Evolutionary conservation across 2,329 filamentous ascomycete genomes (phyloP), one percentile per base, ranked within the genome.

Genomic region (Fusarium drepaniforme): DNA sequence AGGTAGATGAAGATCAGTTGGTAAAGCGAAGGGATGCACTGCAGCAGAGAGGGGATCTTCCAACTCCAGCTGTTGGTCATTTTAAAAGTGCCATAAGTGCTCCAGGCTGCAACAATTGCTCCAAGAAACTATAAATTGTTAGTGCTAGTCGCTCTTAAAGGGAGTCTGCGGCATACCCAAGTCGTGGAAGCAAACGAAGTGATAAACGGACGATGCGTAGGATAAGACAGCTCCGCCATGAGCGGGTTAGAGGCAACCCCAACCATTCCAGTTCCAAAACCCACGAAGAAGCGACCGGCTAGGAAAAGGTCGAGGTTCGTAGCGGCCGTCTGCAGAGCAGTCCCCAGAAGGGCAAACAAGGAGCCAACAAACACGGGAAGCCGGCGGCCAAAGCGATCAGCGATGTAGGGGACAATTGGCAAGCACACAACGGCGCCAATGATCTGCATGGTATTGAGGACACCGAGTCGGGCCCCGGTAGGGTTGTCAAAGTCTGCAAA

Each of bases 61-160:
- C 67, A 70, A 8, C 56, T 51, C 62, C 63, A 70, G 30, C 46
- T 70, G 46, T 33, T 57, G 21, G 33, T 25, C 37, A 70, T 56
- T 9, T 61, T 60, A 3, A 60, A 61, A 2, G 62, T 66, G 18
- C 63, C 67, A 8, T 66, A 70, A 8, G 57, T 66, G 2, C 37
- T 37, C 44, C 44, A 57, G 1, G 67, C 67, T n/a, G 68, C 64
- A 12, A 67, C 42, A 25, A 70, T 59, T 23, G 58, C 37, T 9
- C 68, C 68, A 11, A 71, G 58, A 7, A 64, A 71, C 68, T 72
- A 21, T 35, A 18, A 3, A 12, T 4, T 25, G n/a, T 40, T 8
- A 40, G 15, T 40, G 13, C 7, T 8, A 18, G 16, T 18, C 16
- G 5, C 9, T 40, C 35, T n/a, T 8, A 15, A 16, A 21, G 5